Conservation (phyloP, 257 asterid genomes). For the Galeopsis tetrahit region DNA sequence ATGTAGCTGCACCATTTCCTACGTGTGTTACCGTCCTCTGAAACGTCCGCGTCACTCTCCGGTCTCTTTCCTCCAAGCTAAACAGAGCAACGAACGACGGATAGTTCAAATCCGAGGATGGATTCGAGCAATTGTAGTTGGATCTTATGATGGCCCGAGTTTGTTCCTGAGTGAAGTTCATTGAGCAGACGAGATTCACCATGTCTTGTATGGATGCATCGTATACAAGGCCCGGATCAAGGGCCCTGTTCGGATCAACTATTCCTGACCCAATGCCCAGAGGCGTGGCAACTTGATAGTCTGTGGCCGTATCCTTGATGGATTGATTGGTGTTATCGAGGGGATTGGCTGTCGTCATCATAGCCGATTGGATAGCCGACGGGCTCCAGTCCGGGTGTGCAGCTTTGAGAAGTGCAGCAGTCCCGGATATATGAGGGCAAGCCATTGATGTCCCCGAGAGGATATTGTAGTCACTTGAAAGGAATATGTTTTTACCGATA, state of each 20-base stretch:
- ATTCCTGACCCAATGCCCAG: conserved; percentile 44
- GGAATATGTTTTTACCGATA: conserved; percentile 24
- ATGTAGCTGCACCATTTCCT: conserved; percentile 41
- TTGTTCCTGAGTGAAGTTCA: conserved; percentile 46
- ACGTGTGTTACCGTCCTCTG: conserved; percentile 40
- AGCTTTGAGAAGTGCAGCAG: conserved; percentile 45
- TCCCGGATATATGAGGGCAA: conserved; percentile 46
- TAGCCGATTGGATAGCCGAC: conserved; percentile 43
- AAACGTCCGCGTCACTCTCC: conserved; percentile 30
- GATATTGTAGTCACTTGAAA: conserved; percentile 36
- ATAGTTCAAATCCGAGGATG: conserved; percentile 46
- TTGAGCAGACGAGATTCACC: conserved; percentile 43
- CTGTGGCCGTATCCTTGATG: conserved; percentile 28
- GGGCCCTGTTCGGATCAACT: conserved; percentile 45
- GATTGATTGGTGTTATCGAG: conserved; percentile 39
- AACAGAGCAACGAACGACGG: conserved; percentile 44
- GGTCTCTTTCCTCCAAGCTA: conserved; percentile 19
- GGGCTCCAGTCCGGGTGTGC: conserved; percentile 52
- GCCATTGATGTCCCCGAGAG: conserved; percentile 51
- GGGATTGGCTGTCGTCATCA: conserved; percentile 52
- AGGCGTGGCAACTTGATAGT: conserved; percentile 33
- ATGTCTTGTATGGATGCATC: conserved; percentile 41
- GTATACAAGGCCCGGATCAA: conserved; percentile 44
- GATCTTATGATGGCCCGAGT: conserved; percentile 39
- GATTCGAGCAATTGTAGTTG: conserved; percentile 41